Base-by-base conservation (phyloP, 1,284 basidiomycete species). In the Amylostereum chailletii region DNA sequence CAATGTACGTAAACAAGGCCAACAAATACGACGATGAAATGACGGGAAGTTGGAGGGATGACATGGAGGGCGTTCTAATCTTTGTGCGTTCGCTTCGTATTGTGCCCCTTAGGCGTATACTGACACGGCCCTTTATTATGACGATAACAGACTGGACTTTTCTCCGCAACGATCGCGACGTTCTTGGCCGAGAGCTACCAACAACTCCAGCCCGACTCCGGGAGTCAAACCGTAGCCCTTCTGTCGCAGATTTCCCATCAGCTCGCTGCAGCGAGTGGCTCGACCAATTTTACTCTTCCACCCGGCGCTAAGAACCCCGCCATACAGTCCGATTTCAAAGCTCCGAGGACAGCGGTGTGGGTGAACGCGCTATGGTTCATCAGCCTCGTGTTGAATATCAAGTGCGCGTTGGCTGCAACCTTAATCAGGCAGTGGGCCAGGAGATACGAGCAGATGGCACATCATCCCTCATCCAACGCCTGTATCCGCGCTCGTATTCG, bases 161-260 rank as follows among this genome's bases (percentile, higher is more conserved):
- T 75, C 53, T 73, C 72, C 41, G 70, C 69, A 4, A 70, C 67
- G 34, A 57, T 74, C 42, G 72, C 72, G 2, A 62, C 71, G 2
- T 74, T 75, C 51, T 62, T 73, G 45, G 61, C 72, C n/a, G 66
- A 74, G 50, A 69, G 68, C 50, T 69, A 69, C 54, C 61, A 64
- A 45, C 60, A 57, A 7, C 62, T 75, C 11, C 57, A 58, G 37
- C 65, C 65, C 3, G 62, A 68, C 44, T 60, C 67, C 4, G 56
- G 56, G n/a, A 58, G 65, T 45, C 55, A 55, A 2, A 64, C 64
- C 2, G 58, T 64, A 5, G 44, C 54, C 11, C 59, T 72, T 4
- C 61, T 72, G 2, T 55, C 58, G 0, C 62, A 67, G 38, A 66
- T 71, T 26, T 45, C 48, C 9, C 34, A 34, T 27, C 48, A 34